A percentile compares a stretch with the other conserved stretches of the same genome.
Conservation (phyloP, 169 alveolate genomes). For the Plasmodium coatneyi region DNA sequence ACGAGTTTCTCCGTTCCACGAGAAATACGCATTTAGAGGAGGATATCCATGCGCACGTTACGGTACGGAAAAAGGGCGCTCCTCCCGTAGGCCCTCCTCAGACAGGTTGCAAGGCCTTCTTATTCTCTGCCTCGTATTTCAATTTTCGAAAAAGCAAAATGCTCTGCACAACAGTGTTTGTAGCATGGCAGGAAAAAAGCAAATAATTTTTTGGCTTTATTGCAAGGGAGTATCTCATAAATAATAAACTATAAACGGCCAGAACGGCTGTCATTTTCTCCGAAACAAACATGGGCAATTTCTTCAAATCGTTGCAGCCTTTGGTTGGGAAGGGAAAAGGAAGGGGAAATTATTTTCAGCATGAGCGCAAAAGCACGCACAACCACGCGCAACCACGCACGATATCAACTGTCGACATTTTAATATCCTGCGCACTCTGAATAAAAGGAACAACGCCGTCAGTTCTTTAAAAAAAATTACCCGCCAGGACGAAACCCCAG, state of each 20-base stretch:
- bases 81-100: neutral
- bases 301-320: constrained; percentile 84
- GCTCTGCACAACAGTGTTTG: constrained; percentile 88
- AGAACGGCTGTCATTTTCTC: constrained; percentile 91
- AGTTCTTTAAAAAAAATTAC: constrained; percentile 56
- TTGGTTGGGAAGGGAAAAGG: neutral
- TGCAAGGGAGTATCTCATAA: constrained; percentile 93
- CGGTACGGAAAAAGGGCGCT: neutral
- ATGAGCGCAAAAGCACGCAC: neutral
- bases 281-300: constrained; percentile 90
- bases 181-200: constrained; percentile 90
- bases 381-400: no score
- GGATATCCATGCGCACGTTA: neutral
- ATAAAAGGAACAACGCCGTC: neutral
- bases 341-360: neutral
- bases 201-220: constrained; percentile 90
- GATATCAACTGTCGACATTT: neutral
- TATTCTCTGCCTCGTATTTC: constrained; percentile 21
- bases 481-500: constrained; percentile 96
- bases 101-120: neutral
- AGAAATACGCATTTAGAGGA: neutral
- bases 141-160: constrained; percentile 77
- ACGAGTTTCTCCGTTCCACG: neutral
- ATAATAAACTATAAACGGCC: constrained; percentile 90
- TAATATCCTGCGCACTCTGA: neutral